A percentile compares a stretch with the other conserved stretches of the same genome.
phyloP scores from a whole-genome alignment of 352 stramenopile genomes.

The Globisporangium polare region DNA sequence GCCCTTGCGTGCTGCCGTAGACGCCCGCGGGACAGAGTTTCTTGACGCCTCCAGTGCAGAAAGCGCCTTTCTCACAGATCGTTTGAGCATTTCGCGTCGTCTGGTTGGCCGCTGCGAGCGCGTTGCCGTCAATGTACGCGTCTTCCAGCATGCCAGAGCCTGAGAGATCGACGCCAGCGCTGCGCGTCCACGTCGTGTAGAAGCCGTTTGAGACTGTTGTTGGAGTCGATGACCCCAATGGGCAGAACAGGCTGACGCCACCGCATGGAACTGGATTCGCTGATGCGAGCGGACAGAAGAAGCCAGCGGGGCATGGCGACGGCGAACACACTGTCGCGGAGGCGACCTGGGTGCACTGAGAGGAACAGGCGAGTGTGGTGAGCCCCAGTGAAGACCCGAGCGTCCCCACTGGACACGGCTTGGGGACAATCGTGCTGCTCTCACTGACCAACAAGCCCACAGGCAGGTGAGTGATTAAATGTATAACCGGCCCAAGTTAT shows the following conservation, averaged over 20 bases:
- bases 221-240: constrained; percentile 35
- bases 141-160: constrained; percentile 20
- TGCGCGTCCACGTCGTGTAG: constrained; percentile 51
- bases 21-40: constrained; percentile 40
- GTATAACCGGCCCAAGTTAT: too few species aligned
- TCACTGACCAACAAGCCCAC: constrained; percentile 16
- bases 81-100: constrained; percentile 40
- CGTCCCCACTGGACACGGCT: constrained; percentile 40
- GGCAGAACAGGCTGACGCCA: constrained; percentile 36
- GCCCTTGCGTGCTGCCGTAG: constrained; percentile 32
- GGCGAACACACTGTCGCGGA: constrained; percentile 28
- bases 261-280: constrained; percentile 33
- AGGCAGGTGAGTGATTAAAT: background rate
- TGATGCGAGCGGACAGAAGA: constrained; percentile 49
- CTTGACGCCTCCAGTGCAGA: constrained; percentile 54
- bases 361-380: constrained; percentile 41
- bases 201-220: constrained; percentile 36
- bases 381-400: constrained; percentile 36
- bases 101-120: constrained; percentile 27
- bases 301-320: constrained; percentile 47
- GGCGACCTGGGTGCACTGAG: constrained; percentile 26
- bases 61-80: constrained; percentile 52
- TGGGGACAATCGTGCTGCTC: constrained; percentile 31
- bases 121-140: constrained; percentile 38
- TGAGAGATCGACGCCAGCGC: constrained; percentile 5